A percentile compares a stretch with the other conserved stretches of the same genome.
These are phyloP conservation scores for Aphanomyces euteiches DNA, from an alignment of 352 stramenopile genomes.

Conservation along the genomic window DNA sequence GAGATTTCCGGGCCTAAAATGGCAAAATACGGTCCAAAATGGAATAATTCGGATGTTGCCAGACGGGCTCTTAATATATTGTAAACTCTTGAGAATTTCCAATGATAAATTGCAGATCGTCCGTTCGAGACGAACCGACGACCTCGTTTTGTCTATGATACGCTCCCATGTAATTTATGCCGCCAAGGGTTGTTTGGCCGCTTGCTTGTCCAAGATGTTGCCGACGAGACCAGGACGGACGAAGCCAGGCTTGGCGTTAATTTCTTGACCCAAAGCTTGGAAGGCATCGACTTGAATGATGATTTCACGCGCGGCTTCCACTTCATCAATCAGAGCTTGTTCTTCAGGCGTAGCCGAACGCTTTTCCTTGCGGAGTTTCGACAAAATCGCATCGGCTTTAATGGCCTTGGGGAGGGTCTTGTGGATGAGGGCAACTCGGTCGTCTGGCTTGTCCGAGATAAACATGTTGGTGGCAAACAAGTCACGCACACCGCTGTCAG, in stretches of 20 bases:
- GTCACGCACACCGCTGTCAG: slow-evolving; percentile 61
- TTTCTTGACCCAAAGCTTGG: slow-evolving; percentile 80
- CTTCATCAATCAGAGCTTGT: slow-evolving; percentile 92
- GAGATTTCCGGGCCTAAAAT: too few relatives aligned
- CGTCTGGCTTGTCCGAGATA: slow-evolving; percentile 57
- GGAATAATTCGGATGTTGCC: too few relatives aligned
- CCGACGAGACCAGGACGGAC: slow-evolving; percentile 82
- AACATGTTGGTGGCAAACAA: slow-evolving; percentile 74
- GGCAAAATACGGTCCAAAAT: too few relatives aligned
- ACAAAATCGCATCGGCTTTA: slow-evolving; percentile 90
- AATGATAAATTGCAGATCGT: too few relatives aligned
- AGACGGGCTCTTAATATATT: too few relatives aligned
- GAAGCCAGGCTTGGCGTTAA: slow-evolving; percentile 79
- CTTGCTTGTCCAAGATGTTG: slow-evolving; percentile 36
- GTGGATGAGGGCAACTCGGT: slow-evolving; percentile 73
- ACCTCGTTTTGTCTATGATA: too few relatives aligned
- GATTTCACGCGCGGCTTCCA: slow-evolving; percentile 92
- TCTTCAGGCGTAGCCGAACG: slow-evolving; percentile 90
- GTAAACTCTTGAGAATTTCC: too few relatives aligned
- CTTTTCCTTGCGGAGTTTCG: slow-evolving; percentile 92
- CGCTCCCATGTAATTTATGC: too few relatives aligned
- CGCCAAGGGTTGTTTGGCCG: too few relatives aligned
- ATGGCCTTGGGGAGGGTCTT: slow-evolving; percentile 78
- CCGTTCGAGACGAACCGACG: too few relatives aligned
- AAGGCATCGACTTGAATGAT: slow-evolving; percentile 97